Evolutionary conservation across 441 rosid genomes (phyloP).

Genomic region (Dalechampia spathulata): DNA sequence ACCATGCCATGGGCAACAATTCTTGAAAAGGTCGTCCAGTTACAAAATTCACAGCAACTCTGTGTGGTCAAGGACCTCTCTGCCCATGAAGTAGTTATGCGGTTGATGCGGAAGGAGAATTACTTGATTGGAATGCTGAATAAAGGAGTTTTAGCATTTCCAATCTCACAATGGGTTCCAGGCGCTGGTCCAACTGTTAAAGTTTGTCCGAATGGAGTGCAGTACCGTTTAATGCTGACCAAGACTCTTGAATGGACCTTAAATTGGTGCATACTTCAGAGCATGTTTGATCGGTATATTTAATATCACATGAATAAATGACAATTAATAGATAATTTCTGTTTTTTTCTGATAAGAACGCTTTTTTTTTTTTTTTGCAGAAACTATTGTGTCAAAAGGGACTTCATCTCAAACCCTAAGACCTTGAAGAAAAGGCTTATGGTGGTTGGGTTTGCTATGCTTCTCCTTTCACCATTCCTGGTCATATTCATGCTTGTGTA

Average conservation of each 20-base stretch:
- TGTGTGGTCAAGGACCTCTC: conserved; percentile 97
- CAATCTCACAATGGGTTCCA: conserved; percentile 78
- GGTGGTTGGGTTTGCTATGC: conserved; percentile 88
- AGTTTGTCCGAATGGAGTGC: conserved; percentile 42
- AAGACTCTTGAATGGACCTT: conserved; percentile 98
- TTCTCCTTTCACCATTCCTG: conserved; percentile 89
- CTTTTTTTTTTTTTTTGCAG: conserved; percentile 45
- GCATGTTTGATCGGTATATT: conserved; percentile 97
- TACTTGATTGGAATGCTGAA: conserved; percentile 98
- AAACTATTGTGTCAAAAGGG: conserved; percentile 80
- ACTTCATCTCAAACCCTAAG: conserved; percentile 75
- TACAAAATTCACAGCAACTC: conserved; percentile 73
- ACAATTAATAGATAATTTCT: not conserved
- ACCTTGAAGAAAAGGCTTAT: conserved; percentile 78
- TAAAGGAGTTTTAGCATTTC: conserved; percentile 93
- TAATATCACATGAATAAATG: conserved; percentile 8
- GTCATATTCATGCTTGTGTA: conserved; percentile 95
- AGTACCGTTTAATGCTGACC: conserved; percentile 58
- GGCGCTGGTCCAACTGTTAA: conserved; percentile 84
- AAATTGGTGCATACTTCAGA: conserved; percentile 97
- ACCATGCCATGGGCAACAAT: conserved; percentile 95
- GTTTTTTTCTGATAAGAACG: conserved; percentile 17
- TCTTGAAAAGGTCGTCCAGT: conserved; percentile 81
- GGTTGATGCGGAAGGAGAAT: conserved; percentile 97
- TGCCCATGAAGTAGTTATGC: conserved; percentile 88